phyloP scores from a whole-genome alignment of 352 stramenopile genomes.

The Phytophthora meadii region DNA sequence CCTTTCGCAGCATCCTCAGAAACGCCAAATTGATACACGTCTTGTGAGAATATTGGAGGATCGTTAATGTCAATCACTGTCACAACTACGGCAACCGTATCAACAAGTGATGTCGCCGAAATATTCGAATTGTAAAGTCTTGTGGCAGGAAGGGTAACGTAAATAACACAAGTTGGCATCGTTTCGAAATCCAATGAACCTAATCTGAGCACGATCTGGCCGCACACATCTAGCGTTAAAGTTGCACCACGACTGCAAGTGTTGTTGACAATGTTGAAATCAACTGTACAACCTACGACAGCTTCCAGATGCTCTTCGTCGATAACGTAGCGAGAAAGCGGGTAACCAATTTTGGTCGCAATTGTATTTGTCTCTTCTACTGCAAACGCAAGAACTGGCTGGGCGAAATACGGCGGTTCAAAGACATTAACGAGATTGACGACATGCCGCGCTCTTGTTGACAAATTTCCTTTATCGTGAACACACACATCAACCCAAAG shows the following conservation, averaged over 20 bases:
- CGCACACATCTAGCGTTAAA: conserved; percentile 27
- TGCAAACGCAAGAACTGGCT: conserved; percentile 31
- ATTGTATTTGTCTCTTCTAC: conserved; percentile 38
- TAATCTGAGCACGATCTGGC: conserved; percentile 20
- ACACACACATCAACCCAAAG: conserved; percentile 64
- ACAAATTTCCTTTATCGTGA: conserved; percentile 43
- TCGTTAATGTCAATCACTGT: conserved; percentile 32
- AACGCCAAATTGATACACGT: conserved; percentile 24
- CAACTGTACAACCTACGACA: conserved; percentile 14
- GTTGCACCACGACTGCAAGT: conserved; percentile 18
- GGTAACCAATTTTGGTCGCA: conserved; percentile 11
- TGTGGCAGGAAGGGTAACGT: conserved; percentile 14
- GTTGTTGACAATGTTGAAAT: conserved; percentile 24
- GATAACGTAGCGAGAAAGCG: conserved; percentile 20
- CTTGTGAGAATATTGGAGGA: conserved; percentile 19
- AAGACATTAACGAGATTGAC: conserved; percentile 57
- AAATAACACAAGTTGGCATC: conserved; percentile 26
- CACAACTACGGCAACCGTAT: conserved; percentile 22
- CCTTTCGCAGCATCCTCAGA: conserved; percentile 12
- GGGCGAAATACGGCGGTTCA: conserved; percentile 51
- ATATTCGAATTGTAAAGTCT: conserved; percentile 20
- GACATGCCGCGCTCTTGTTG: conserved; percentile 22
- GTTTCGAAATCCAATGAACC: conserved; percentile 37
- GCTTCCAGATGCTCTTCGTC: conserved; percentile 35
- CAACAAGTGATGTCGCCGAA: background rate